Percentiles rank a stretch among this genome's conserved stretches.
These are phyloP conservation scores for Wilcoxina mikolae DNA, from an alignment of 495 filamentous ascomycete species.

Conservation along the genomic window DNA sequence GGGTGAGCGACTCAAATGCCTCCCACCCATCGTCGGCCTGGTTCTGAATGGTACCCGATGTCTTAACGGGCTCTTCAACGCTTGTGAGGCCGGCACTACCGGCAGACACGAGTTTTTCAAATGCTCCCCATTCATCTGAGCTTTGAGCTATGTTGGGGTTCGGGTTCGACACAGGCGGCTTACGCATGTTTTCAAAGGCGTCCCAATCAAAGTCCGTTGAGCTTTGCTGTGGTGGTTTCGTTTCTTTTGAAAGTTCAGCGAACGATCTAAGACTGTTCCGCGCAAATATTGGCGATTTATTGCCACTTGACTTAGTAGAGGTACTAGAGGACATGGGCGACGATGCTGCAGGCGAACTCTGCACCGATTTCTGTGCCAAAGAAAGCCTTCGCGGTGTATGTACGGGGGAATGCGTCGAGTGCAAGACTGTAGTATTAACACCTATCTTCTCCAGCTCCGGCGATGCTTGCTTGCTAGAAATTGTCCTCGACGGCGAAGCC, in stretches of 20 bases:
- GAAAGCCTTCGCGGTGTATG: not conserved
- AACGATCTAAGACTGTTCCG: too few relatives aligned
- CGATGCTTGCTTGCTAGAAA: not conserved
- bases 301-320: too few relatives aligned
- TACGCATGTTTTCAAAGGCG: constrained; percentile 14
- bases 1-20: constrained; percentile 8
- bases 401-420: not conserved
- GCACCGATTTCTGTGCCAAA: not conserved
- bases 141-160: constrained; percentile 10
- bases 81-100: not conserved
- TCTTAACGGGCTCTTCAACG: too few relatives aligned
- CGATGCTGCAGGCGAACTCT: not conserved
- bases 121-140: constrained; percentile 16
- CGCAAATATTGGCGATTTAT: too few relatives aligned
- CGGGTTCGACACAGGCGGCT: constrained; percentile 6
- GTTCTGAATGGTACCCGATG: not conserved
- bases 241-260: too few relatives aligned
- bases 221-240: too few relatives aligned
- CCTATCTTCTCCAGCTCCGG: not conserved
- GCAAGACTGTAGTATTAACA: not conserved
- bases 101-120: constrained; percentile 7
- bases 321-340: not conserved
- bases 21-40: constrained; percentile 7
- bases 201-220: too few relatives aligned
- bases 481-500: not conserved